Percentiles rank a stretch among this genome's conserved stretches.
These are phyloP conservation scores for Rhynchospora pubera DNA, from an alignment of 176 grass and related monocot species.

Conservation along the genomic window DNA sequence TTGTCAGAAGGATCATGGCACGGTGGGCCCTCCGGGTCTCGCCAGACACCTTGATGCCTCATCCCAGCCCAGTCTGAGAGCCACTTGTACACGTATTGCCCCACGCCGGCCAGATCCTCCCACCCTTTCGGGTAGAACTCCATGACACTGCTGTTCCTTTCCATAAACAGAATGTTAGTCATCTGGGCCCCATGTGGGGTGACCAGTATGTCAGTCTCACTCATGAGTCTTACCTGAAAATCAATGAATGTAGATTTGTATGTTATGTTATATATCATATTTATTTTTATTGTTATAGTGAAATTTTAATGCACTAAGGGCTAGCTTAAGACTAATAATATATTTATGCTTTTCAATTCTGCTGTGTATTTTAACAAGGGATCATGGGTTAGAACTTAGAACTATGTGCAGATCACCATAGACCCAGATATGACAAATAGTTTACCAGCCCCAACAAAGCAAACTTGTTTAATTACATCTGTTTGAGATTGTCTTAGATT, in stretches of 20 bases:
- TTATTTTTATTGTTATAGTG: neutral
- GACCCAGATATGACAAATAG: too few species aligned
- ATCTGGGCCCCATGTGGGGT: constrained; percentile 66
- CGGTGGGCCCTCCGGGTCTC: constrained; percentile 33
- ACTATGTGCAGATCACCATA: too few species aligned
- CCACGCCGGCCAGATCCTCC: constrained; percentile 34
- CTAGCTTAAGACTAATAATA: too few species aligned
- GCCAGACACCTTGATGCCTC: constrained; percentile 63
- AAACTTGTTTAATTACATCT: too few species aligned
- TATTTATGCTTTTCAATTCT: neutral
- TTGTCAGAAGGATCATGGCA: constrained; percentile 10
- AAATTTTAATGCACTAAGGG: neutral
- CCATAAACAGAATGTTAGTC: constrained; percentile 69
- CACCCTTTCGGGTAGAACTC: constrained; percentile 71
- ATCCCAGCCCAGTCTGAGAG: constrained; percentile 39
- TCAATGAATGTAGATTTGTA: neutral
- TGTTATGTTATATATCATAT: neutral
- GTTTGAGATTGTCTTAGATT: neutral
- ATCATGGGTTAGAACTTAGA: too few species aligned
- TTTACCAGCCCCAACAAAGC: too few species aligned
- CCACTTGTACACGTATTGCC: constrained; percentile 68
- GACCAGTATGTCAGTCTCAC: constrained; percentile 52
- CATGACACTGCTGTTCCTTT: constrained; percentile 60
- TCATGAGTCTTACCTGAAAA: constrained; percentile 48
- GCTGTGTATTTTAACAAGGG: too few species aligned